A percentile compares a stretch with the other conserved stretches of the same genome.
These are phyloP conservation scores for Cercophora sp. DNA, from an alignment of 495 filamentous ascomycete species.

Conservation along the genomic window DNA sequence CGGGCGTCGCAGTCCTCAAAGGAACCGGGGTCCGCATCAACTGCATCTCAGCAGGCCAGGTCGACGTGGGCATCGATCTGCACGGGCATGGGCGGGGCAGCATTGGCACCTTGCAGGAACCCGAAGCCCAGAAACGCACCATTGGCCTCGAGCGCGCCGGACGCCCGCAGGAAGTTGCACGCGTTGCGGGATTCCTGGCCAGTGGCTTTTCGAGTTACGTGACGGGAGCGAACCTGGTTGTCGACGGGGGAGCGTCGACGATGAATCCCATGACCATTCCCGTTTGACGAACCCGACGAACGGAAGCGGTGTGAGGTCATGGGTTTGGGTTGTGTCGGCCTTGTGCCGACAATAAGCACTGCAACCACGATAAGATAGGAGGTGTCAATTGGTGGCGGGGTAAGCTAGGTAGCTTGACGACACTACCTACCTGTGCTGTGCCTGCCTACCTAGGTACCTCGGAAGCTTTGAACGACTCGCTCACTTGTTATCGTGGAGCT, in stretches of 20 bases:
- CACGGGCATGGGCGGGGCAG: conserved; percentile 51
- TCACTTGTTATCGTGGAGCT: no score
- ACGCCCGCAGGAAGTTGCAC: conserved; percentile 50
- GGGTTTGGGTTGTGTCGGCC: not conserved
- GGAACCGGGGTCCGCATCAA: conserved; percentile 58
- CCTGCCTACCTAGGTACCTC: no score
- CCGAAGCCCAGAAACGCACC: conserved; percentile 29
- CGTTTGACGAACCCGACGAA: conserved; percentile 25
- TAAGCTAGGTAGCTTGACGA: no score
- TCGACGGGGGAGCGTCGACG: conserved; percentile 53
- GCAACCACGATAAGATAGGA: conserved; percentile 19
- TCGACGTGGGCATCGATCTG: conserved; percentile 56
- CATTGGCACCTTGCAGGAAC: conserved; percentile 49
- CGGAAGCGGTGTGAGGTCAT: no score
- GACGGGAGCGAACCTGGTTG: conserved; percentile 51
- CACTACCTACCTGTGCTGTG: no score
- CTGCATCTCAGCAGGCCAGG: conserved; percentile 54
- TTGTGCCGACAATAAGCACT: conserved; percentile 12
- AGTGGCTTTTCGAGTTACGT: conserved; percentile 56
- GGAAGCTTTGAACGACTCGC: no score
- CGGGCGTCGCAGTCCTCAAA: conserved; percentile 55
- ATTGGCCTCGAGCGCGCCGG: conserved; percentile 29
- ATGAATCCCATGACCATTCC: conserved; percentile 45
- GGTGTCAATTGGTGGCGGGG: not conserved
- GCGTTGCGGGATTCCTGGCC: conserved; percentile 55